These are phyloP conservation scores for Vanrija humicola DNA, from an alignment of 1,284 basidiomycete genomes.

Conservation along the genomic window DNA sequence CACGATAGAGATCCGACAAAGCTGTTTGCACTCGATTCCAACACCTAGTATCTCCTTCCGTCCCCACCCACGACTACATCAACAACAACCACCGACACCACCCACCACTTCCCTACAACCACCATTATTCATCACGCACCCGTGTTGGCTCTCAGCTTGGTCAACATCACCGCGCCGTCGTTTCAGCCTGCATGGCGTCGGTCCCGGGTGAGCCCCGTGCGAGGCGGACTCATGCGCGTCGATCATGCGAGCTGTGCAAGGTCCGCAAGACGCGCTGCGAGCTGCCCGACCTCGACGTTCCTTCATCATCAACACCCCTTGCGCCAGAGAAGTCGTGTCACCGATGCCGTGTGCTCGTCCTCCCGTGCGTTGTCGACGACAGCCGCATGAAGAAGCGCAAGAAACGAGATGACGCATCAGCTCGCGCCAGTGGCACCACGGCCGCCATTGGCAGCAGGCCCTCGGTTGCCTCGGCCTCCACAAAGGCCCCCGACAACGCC, in stretches of 20 bases:
- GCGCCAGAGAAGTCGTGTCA: conserved; percentile 41
- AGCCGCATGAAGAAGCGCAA: conserved; percentile 26
- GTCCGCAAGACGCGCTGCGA: conserved; percentile 46
- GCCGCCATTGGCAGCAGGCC: neutral
- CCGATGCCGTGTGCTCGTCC: conserved; percentile 36
- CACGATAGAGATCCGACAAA: too few relatives aligned
- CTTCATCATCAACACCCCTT: conserved; percentile 28
- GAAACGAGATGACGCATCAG: conserved; percentile 3
- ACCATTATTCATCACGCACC: too few relatives aligned
- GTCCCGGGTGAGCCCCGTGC: conserved; percentile 20
- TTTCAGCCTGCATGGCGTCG: neutral
- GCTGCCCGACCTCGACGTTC: conserved; percentile 42
- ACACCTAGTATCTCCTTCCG: neutral
- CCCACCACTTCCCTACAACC: neutral
- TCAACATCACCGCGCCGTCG: too few relatives aligned
- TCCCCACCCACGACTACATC: neutral
- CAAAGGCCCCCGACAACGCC: neutral
- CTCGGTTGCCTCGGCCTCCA: neutral
- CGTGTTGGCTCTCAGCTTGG: too few relatives aligned
- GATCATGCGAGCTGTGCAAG: conserved; percentile 45
- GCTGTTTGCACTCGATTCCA: too few relatives aligned
- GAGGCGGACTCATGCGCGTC: conserved; percentile 42
- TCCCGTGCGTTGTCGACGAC: conserved; percentile 45
- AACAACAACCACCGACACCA: neutral
- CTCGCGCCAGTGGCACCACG: neutral